These are phyloP conservation scores for Chytriomyces confervae DNA, from an alignment of 192 early-diverging fungal species.

Conservation along the genomic window DNA sequence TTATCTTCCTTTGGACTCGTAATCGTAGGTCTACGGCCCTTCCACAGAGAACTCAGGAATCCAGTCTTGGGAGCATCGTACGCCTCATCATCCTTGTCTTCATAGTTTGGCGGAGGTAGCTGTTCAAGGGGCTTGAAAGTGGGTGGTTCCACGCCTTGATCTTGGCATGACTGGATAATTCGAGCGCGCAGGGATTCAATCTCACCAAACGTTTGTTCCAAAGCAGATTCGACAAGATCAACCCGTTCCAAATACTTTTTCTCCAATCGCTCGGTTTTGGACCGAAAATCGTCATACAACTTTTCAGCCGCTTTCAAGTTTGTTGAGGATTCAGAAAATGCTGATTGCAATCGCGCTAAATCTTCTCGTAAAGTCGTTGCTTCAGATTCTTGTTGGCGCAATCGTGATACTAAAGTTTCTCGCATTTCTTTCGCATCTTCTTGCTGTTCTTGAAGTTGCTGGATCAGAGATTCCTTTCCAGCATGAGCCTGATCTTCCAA, in stretches of 20 bases:
- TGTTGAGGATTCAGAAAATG: background rate
- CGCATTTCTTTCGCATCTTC: slow-evolving; percentile 38
- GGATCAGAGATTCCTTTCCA: slow-evolving; percentile 15
- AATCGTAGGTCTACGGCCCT: background rate
- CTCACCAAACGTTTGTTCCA: slow-evolving; percentile 17
- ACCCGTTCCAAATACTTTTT: slow-evolving; percentile 21
- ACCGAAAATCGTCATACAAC: slow-evolving; percentile 15
- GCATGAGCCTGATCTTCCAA: slow-evolving; percentile 26
- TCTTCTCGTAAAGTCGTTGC: slow-evolving; percentile 24
- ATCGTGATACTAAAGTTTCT: slow-evolving; percentile 24
- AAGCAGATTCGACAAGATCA: slow-evolving; percentile 10
- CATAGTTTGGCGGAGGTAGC: slow-evolving; percentile 24
- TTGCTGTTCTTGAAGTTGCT: slow-evolving; percentile 36
- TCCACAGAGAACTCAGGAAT: background rate
- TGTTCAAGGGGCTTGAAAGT: slow-evolving; percentile 14
- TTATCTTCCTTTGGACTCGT: background rate
- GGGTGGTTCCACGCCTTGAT: slow-evolving; percentile 22
- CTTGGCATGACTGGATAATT: background rate
- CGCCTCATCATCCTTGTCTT: background rate
- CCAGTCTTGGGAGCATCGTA: slow-evolving; percentile 4
- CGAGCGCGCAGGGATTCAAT: slow-evolving; percentile 21
- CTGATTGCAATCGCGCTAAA: background rate
- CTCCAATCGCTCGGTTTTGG: slow-evolving; percentile 10
- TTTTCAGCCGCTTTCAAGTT: slow-evolving; percentile 6
- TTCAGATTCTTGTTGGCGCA: slow-evolving; percentile 30